phyloP scores from a whole-genome alignment of 1,284 basidiomycete genomes.

The Cutaneotrichosporon mucoides region DNA sequence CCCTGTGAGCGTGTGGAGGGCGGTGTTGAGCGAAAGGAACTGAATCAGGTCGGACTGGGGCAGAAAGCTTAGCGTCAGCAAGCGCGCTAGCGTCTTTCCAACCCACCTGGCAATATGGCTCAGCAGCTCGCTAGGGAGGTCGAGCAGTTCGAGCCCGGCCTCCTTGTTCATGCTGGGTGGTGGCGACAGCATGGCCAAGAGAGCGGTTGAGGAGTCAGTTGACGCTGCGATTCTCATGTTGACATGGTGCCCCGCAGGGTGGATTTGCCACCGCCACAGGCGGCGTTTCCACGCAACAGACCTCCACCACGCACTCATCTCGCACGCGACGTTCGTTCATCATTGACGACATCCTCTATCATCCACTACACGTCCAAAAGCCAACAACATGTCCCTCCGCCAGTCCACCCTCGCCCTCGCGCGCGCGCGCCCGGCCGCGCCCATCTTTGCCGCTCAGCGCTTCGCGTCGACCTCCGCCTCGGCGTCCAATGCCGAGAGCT shows the following conservation, averaged over 20 bases:
- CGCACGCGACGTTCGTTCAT: no score
- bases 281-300: background rate
- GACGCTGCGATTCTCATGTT: background rate
- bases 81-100: no score
- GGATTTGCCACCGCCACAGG: constrained; percentile 13
- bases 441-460: constrained; percentile 4
- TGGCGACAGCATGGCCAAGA: background rate
- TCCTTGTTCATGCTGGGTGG: constrained; percentile 1
- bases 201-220: background rate
- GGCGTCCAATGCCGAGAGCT: background rate
- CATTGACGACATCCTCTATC: no score
- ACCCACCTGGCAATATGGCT: constrained; percentile 36
- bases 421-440: background rate
- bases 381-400: constrained; percentile 17
- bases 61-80: constrained; percentile 26
- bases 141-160: constrained; percentile 19
- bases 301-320: background rate
- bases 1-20: constrained; percentile 29
- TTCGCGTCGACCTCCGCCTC: constrained; percentile 11
- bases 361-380: no score
- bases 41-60: constrained; percentile 29
- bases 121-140: constrained; percentile 38
- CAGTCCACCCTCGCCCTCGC: constrained; percentile 13
- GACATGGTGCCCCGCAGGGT: background rate
- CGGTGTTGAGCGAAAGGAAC: constrained; percentile 32